Evolutionary conservation across 2,329 filamentous ascomycete genomes (phyloP).

Genomic region (Lasiodiplodia hormozganensis): DNA sequence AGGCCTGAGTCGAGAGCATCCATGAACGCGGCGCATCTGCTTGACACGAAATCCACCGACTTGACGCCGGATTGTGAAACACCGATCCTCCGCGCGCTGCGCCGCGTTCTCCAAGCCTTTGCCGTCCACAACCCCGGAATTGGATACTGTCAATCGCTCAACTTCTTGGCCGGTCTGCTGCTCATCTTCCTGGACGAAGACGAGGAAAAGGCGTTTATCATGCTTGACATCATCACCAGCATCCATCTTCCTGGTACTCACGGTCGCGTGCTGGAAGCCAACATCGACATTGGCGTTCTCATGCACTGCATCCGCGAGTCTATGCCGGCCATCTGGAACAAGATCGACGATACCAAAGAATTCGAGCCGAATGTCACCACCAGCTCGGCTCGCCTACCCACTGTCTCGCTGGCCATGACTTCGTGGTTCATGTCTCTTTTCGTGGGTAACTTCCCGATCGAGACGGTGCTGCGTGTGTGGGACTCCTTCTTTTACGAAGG

Average conservation of each 20-base stretch:
- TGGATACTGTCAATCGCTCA: slow-evolving; percentile 94
- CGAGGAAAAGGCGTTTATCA: slow-evolving; percentile 91
- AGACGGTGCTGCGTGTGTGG: slow-evolving; percentile 91
- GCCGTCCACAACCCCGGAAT: slow-evolving; percentile 89
- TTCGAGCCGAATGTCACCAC: slow-evolving; percentile 42
- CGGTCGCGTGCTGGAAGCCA: slow-evolving; percentile 87
- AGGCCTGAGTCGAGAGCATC: slow-evolving; percentile 66
- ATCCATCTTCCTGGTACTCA: slow-evolving; percentile 91
- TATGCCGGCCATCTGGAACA: slow-evolving; percentile 83
- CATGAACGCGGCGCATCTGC: slow-evolving; percentile 34
- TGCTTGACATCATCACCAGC: slow-evolving; percentile 90
- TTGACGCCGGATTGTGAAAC: slow-evolving; percentile 61
- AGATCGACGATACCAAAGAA: slow-evolving; percentile 79
- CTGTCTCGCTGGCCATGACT: slow-evolving; percentile 90
- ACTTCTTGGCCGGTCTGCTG: slow-evolving; percentile 89
- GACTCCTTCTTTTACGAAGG: slow-evolving; percentile 96
- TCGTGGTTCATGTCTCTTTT: slow-evolving; percentile 99
- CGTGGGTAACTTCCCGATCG: slow-evolving; percentile 89
- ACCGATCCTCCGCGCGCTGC: slow-evolving; percentile 78
- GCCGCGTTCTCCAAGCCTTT: slow-evolving; percentile 87
- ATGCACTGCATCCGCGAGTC: slow-evolving; percentile 86
- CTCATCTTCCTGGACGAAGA: slow-evolving; percentile 81
- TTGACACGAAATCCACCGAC: slow-evolving; percentile 26
- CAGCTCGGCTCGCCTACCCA: slow-evolving; percentile 68
- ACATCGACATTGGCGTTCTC: slow-evolving; percentile 90